Conservation (phyloP, 352 stramenopile species). For the Globisporangium alternatum region DNA sequence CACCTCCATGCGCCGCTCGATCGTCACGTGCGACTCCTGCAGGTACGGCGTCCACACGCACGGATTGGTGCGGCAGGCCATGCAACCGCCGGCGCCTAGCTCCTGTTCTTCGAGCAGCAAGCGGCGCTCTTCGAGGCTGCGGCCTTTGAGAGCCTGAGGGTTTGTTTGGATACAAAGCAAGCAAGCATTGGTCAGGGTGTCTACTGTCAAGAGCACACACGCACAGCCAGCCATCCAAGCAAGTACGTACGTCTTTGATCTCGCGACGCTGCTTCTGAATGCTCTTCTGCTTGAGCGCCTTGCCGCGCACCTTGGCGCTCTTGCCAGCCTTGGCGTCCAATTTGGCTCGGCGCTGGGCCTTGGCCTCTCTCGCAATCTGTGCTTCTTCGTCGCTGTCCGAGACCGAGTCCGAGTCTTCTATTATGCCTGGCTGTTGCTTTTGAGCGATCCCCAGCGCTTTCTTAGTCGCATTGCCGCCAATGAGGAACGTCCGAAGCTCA, state of each 20-base stretch:
- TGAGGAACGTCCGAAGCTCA: constrained; percentile 50
- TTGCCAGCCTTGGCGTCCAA: constrained; percentile 26
- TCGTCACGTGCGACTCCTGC: constrained; percentile 42
- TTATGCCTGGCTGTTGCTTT: neutral
- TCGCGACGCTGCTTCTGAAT: constrained; percentile 71
- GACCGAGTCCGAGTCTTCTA: constrained; percentile 24
- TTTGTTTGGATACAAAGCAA: neutral
- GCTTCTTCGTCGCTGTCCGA: constrained; percentile 78
- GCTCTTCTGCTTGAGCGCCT: constrained; percentile 51
- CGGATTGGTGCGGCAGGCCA: constrained; percentile 74
- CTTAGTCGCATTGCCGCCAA: constrained; percentile 18
- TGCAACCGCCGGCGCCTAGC: constrained; percentile 71
- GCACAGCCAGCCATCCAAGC: neutral
- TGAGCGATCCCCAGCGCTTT: neutral
- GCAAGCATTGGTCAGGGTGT: neutral
- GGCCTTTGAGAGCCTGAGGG: constrained; percentile 42
- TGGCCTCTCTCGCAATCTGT: constrained; percentile 47
- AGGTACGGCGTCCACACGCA: constrained; percentile 68
- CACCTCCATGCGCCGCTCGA: constrained; percentile 56
- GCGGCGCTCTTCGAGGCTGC: constrained; percentile 63
- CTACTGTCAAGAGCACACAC: neutral
- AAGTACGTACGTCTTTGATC: constrained; percentile 55
- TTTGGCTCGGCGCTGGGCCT: constrained; percentile 32
- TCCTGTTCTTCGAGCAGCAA: constrained; percentile 61
- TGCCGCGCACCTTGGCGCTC: constrained; percentile 44